phyloP scores from a whole-genome alignment of 2,329 filamentous ascomycete species.

The Talaromyces atroroseus region DNA sequence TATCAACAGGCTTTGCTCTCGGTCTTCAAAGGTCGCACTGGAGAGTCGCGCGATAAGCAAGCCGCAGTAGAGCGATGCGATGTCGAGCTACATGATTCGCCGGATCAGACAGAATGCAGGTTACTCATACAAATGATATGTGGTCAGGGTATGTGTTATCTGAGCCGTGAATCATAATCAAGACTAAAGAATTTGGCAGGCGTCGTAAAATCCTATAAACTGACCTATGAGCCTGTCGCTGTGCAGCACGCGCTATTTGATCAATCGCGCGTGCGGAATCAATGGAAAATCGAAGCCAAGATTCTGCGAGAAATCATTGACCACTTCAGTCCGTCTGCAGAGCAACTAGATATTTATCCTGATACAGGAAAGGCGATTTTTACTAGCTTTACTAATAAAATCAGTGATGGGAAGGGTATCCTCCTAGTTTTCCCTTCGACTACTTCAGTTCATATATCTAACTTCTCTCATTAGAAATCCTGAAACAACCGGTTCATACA shows the following conservation, averaged over 20 bases:
- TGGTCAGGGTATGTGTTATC: slow-evolving; percentile 45
- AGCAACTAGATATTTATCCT: slow-evolving; percentile 58
- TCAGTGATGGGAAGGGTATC: slow-evolving; percentile 54
- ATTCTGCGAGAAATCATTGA: slow-evolving; percentile 58
- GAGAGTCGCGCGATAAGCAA: slow-evolving; percentile 53
- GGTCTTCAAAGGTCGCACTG: slow-evolving; percentile 56
- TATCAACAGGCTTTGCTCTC: slow-evolving; percentile 49
- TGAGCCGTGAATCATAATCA: neutral
- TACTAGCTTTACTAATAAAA: slow-evolving; percentile 62
- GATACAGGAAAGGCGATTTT: slow-evolving; percentile 55
- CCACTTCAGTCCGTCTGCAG: slow-evolving; percentile 59
- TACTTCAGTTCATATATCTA: slow-evolving; percentile 12
- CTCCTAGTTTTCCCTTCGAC: neutral
- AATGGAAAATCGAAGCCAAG: slow-evolving; percentile 54
- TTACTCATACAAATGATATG: slow-evolving; percentile 59
- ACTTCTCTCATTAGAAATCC: slow-evolving; percentile 43
- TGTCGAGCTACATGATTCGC: slow-evolving; percentile 53
- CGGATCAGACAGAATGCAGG: slow-evolving; percentile 54
- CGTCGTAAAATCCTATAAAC: slow-evolving; percentile 59
- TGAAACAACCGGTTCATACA: slow-evolving; percentile 61
- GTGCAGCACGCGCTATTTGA: slow-evolving; percentile 62
- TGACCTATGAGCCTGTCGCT: slow-evolving; percentile 58
- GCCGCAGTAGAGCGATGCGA: slow-evolving; percentile 58
- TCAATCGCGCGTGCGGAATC: slow-evolving; percentile 49
- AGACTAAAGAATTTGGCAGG: slow-evolving; percentile 33